Percentiles rank a stretch among this genome's conserved stretches.
Conservation (phyloP, 2,329 filamentous ascomycete species). For the Verticillium albo-atrum region DNA sequence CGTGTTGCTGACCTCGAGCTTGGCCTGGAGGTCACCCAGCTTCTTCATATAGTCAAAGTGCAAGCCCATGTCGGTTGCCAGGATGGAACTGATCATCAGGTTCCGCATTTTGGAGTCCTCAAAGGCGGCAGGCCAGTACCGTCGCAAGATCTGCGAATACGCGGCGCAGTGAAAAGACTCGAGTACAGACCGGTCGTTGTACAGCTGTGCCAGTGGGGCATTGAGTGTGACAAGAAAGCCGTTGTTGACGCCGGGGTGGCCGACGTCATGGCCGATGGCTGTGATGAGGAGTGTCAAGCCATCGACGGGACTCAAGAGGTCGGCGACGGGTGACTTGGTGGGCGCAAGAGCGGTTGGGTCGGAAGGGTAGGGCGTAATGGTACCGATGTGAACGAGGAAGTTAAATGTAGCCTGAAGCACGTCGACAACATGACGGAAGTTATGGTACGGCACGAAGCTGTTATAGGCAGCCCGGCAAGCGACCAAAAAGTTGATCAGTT, state of each 20-base stretch:
- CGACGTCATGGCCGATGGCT: slow-evolving; percentile 97
- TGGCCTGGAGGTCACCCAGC: slow-evolving; percentile 74
- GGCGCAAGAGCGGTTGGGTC: slow-evolving; percentile 18
- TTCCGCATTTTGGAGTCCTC: slow-evolving; percentile 75
- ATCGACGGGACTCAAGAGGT: slow-evolving; percentile 79
- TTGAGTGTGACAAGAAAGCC: slow-evolving; percentile 91
- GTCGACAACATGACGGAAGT: slow-evolving; percentile 95
- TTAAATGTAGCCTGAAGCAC: slow-evolving; percentile 91
- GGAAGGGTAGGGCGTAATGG: slow-evolving; percentile 62
- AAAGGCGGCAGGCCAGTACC: slow-evolving; percentile 85
- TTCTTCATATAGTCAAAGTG: slow-evolving; percentile 97
- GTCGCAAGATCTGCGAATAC: slow-evolving; percentile 89
- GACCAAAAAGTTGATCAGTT: slow-evolving; percentile 79
- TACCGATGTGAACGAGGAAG: slow-evolving; percentile 78
- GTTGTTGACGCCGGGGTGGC: slow-evolving; percentile 97
- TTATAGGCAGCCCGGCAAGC: slow-evolving; percentile 95
- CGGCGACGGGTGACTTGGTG: slow-evolving; percentile 62
- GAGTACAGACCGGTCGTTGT: slow-evolving; percentile 94
- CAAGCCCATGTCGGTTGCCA: slow-evolving; percentile 95
- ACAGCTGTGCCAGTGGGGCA: slow-evolving; percentile 87
- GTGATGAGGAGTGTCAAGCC: slow-evolving; percentile 85
- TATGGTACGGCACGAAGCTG: slow-evolving; percentile 93
- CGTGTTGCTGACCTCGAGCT: slow-evolving; percentile 61
- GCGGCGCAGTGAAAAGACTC: slow-evolving; percentile 98
- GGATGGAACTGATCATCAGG: slow-evolving; percentile 94